A percentile compares a stretch with the other conserved stretches of the same genome.
Evolutionary conservation across 192 early-diverging fungal genomes (phyloP).

Genomic region (Entophlyctis luteolus): DNA sequence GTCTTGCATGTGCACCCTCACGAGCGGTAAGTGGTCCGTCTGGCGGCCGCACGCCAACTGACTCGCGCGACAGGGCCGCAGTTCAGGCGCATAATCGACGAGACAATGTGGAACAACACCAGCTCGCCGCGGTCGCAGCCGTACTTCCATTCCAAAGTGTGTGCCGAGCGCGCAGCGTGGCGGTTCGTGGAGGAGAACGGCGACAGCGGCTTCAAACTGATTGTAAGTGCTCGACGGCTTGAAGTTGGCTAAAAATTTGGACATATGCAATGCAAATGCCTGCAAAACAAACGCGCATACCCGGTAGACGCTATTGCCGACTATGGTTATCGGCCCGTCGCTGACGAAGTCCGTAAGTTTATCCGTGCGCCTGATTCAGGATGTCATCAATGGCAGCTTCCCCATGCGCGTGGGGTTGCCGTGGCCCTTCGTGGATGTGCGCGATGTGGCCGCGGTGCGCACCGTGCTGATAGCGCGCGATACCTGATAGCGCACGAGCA

Average conservation of each 20-base stretch:
- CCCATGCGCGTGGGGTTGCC: not conserved
- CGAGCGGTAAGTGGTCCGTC: not conserved
- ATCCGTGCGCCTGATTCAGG: not conserved
- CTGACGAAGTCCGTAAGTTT: not conserved
- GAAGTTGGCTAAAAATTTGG: not conserved
- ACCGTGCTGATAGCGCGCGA: constrained; percentile 7
- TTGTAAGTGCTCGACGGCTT: not conserved
- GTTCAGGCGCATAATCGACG: not conserved
- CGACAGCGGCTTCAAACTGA: not conserved
- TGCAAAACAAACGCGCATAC: too few relatives aligned
- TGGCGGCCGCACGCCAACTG: too few relatives aligned
- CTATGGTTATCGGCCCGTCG: not conserved
- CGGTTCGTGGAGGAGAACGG: constrained; percentile 31
- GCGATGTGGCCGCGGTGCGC: constrained; percentile 28
- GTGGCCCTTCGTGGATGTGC: constrained; percentile 28
- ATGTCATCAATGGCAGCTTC: not conserved
- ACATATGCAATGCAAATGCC: too few relatives aligned
- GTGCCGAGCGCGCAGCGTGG: constrained; percentile 33
- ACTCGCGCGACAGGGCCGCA: not conserved
- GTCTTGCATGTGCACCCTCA: constrained; percentile 31
- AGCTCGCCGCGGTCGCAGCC: not conserved
- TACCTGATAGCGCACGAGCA: not conserved
- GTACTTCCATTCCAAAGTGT: constrained; percentile 20
- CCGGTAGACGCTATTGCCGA: not conserved
- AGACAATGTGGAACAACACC: not conserved